Conservation (phyloP, 306 rosid species). For the Trifolium pratense region DNA sequence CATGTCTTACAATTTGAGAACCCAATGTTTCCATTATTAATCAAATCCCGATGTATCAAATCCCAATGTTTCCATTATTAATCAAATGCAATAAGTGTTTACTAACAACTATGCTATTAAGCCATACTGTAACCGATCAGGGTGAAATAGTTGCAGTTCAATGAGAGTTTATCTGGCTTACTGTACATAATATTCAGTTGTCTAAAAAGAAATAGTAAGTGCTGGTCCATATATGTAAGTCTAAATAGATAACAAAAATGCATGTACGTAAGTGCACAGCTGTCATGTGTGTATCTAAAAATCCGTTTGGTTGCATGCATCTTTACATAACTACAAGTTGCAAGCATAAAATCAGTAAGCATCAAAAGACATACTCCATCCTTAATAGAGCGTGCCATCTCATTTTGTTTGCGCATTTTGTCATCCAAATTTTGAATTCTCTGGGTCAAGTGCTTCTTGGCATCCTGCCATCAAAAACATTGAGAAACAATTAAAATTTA, state of each 20-base stretch:
- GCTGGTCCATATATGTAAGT: background rate
- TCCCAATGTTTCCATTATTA: too few relatives aligned
- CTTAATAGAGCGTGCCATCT: constrained; percentile 66
- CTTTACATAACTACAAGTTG: constrained; percentile 19
- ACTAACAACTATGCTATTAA: constrained; percentile 25
- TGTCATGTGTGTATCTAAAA: background rate
- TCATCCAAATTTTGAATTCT: constrained; percentile 88
- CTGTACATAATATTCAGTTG: background rate
- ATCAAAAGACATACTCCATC: constrained; percentile 64
- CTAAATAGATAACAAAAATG: constrained; percentile 1
- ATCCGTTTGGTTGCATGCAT: constrained; percentile 15
- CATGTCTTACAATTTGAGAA: constrained; percentile 23
- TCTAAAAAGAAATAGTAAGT: constrained; percentile 10
- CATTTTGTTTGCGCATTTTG: constrained; percentile 82
- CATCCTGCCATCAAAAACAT: constrained; percentile 64
- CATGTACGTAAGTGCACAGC: background rate
- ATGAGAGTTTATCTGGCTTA: background rate
- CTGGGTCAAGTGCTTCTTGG: constrained; percentile 95
- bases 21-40: constrained; percentile 25
- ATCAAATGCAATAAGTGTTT: background rate
- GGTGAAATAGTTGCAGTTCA: constrained; percentile 7
- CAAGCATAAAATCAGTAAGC: constrained; percentile 27
- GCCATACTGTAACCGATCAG: background rate
- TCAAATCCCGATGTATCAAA: too few relatives aligned
- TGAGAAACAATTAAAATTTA: constrained; percentile 6